These are phyloP conservation scores for Botrytis aclada DNA, from an alignment of 2,329 filamentous ascomycete species.

Conservation along the genomic window DNA sequence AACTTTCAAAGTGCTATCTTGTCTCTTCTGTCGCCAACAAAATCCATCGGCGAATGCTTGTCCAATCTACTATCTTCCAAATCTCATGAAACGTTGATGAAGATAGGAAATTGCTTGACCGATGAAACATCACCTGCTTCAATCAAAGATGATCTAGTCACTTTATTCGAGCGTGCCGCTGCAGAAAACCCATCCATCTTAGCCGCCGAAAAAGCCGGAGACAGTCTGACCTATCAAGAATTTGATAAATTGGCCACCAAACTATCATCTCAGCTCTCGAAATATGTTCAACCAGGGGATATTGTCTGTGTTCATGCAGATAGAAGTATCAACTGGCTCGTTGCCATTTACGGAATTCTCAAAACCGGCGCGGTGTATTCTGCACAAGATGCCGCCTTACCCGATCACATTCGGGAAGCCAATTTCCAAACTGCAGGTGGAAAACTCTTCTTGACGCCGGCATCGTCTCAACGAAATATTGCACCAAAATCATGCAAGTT, in stretches of 20 bases:
- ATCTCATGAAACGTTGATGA: not conserved
- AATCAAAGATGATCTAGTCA: conserved; percentile 18
- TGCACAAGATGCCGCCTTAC: conserved; percentile 34
- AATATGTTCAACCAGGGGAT: conserved; percentile 39
- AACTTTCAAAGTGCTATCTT: not conserved
- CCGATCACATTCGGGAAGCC: conserved; percentile 26
- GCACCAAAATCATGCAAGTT: conserved; percentile 16
- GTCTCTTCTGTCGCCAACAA: not conserved
- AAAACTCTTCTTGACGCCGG: conserved; percentile 33
- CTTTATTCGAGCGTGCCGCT: conserved; percentile 8
- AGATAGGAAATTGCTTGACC: conserved; percentile 15
- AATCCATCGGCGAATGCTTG: not conserved
- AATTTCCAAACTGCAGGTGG: conserved; percentile 31
- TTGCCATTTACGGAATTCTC: conserved; percentile 39
- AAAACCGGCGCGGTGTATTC: conserved; percentile 39
- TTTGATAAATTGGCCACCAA: not conserved
- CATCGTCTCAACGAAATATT: conserved; percentile 13
- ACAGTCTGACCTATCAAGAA: conserved; percentile 1
- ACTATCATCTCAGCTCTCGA: conserved; percentile 5
- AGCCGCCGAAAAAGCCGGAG: conserved; percentile 4
- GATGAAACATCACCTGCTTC: not conserved
- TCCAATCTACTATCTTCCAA: not conserved
- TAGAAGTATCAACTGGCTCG: conserved; percentile 46
- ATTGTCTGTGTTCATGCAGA: conserved; percentile 45
- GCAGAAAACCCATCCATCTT: not conserved